Evolutionary conservation across 139 green algal species (phyloP).

Genomic region (Micractinium conductrix): DNA sequence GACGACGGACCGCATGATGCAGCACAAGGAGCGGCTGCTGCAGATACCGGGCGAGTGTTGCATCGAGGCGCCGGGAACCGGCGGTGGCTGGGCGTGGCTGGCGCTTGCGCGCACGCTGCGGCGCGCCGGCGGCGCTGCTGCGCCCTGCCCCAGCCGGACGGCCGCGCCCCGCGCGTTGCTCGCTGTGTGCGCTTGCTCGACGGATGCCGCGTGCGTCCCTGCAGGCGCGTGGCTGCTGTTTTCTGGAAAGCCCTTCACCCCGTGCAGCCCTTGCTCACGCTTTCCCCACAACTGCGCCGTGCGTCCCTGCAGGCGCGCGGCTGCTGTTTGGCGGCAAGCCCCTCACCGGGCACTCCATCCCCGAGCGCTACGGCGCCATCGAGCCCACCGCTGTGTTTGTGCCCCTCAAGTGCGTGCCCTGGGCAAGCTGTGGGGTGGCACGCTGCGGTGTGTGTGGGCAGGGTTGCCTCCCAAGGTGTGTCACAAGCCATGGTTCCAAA

Average conservation of each 20-base stretch:
- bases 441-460: not conserved
- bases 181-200: not conserved
- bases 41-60: constrained; percentile 87
- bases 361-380: constrained; percentile 90
- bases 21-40: constrained; percentile 80
- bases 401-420: constrained; percentile 14
- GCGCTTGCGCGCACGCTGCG: no score
- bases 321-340: constrained; percentile 89
- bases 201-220: not conserved
- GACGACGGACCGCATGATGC: constrained; percentile 87
- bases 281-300: not conserved
- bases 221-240: constrained; percentile 84
- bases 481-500: no score
- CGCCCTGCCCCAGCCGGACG: no score
- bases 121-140: no score
- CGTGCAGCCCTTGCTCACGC: not conserved
- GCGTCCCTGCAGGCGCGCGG: constrained; percentile 62
- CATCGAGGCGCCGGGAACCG: no score
- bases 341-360: constrained; percentile 89
- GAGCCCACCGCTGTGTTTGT: constrained; percentile 45
- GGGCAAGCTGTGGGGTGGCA: no score
- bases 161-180: no score
- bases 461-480: no score
- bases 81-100: no score
- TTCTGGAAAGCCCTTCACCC: constrained; percentile 68